These are phyloP conservation scores for Flaveria linearis DNA, from an alignment of 129 eudicot species.

Conservation along the genomic window DNA sequence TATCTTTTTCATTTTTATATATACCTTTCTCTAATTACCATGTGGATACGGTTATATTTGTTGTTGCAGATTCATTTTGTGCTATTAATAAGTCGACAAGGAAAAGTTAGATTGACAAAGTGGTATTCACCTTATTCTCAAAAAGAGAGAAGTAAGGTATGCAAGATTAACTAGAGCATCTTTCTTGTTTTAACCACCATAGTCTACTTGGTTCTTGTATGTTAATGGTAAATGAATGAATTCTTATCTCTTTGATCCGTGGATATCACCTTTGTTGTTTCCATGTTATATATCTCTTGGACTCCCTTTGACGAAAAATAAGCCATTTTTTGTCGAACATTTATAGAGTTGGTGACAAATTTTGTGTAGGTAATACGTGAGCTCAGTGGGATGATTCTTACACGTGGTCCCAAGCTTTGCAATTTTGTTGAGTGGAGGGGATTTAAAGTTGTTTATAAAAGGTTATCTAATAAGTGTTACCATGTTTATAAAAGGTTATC, in stretches of 20 bases:
- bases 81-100: constrained; percentile 88
- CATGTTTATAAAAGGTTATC: constrained; percentile 61
- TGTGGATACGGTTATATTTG: constrained; percentile 6
- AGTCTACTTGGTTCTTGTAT: constrained; percentile 14
- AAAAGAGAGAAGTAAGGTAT: constrained; percentile 93
- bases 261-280: constrained; percentile 8
- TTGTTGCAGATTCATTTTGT: constrained; percentile 72
- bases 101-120: constrained; percentile 92
- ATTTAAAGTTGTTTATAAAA: constrained; percentile 84
- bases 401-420: constrained; percentile 89
- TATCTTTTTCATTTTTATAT: neutral
- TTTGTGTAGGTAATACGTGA: constrained; percentile 75
- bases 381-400: constrained; percentile 83
- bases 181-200: neutral
- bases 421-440: constrained; percentile 98
- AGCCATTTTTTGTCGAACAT: neutral
- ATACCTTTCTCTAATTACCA: constrained; percentile 8
- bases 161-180: constrained; percentile 20
- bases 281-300: neutral
- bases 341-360: neutral
- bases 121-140: constrained; percentile 95
- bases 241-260: constrained; percentile 1
- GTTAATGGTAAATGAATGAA: neutral
- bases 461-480: constrained; percentile 42
- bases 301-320: neutral